A percentile compares a stretch with the other conserved stretches of the same genome.
phyloP scores from a whole-genome alignment of 2,329 filamentous ascomycete species.

The Trichophyton rubrum region DNA sequence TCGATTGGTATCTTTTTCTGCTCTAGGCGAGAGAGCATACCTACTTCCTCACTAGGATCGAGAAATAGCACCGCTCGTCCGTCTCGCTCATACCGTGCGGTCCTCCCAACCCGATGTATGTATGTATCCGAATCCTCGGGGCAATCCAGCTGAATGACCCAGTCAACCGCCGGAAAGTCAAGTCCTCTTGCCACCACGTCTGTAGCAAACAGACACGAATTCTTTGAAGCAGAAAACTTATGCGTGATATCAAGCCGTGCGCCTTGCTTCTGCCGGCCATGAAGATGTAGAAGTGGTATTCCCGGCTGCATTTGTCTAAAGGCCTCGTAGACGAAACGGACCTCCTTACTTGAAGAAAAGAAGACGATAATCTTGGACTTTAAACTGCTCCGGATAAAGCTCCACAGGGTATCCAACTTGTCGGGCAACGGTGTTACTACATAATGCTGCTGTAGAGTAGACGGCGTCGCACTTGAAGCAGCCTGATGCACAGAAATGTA shows the following conservation, averaged over 20 bases:
- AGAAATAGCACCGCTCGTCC: constrained; percentile 84
- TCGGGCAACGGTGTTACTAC: constrained; percentile 71
- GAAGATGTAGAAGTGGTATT: constrained; percentile 81
- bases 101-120: constrained; percentile 89
- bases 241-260: constrained; percentile 77
- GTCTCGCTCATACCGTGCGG: constrained; percentile 80
- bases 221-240: constrained; percentile 66
- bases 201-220: constrained; percentile 84
- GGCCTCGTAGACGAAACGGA: constrained; percentile 87
- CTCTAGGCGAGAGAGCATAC: constrained; percentile 76
- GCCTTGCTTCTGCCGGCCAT: constrained; percentile 85
- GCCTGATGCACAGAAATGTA: constrained; percentile 90
- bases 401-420: constrained; percentile 84
- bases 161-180: constrained; percentile 93
- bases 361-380: constrained; percentile 95
- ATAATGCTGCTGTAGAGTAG: constrained; percentile 80
- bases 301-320: constrained; percentile 90
- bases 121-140: constrained; percentile 96
- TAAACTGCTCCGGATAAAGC: constrained; percentile 80
- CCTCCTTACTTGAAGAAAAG: constrained; percentile 87
- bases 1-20: constrained; percentile 83
- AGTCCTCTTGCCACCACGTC: constrained; percentile 89
- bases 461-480: constrained; percentile 66
- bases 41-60: constrained; percentile 79
- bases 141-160: constrained; percentile 97